A percentile compares a stretch with the other conserved stretches of the same genome.
Conservation (phyloP, 129 eudicot species). For the Flaveria sonorensis region DNA sequence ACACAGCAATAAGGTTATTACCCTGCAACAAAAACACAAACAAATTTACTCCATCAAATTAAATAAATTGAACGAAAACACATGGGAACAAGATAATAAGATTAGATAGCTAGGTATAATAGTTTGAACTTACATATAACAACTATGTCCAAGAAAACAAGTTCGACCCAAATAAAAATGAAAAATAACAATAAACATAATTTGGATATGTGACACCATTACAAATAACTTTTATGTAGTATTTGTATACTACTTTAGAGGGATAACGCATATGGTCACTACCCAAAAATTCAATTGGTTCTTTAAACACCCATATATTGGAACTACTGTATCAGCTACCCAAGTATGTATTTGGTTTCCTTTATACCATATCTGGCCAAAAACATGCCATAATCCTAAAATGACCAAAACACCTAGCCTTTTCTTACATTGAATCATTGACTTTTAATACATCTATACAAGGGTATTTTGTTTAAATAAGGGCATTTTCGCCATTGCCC, state of each 20-base stretch:
- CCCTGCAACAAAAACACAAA: slow-evolving; percentile 50
- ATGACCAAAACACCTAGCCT: neutral
- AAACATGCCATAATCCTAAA: neutral
- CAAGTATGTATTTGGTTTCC: no score
- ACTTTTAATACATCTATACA: neutral
- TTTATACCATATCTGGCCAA: neutral
- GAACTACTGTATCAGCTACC: no score
- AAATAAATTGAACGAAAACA: neutral
- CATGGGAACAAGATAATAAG: neutral
- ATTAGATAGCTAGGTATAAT: neutral
- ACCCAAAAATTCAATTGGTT: neutral
- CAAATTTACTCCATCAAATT: slow-evolving; percentile 1
- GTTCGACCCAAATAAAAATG: neutral
- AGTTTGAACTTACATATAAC: neutral
- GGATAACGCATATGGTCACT: neutral
- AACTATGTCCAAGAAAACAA: neutral
- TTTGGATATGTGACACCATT: neutral
- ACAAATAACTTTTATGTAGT: neutral
- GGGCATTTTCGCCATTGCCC: neutral
- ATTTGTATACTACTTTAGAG: neutral
- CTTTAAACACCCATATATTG: neutral
- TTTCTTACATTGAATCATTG: neutral
- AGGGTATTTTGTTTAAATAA: neutral
- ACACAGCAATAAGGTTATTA: slow-evolving; percentile 68
- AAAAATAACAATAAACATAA: neutral